These are phyloP conservation scores for Leccinum huronense DNA, from an alignment of 1,284 basidiomycete genomes.

Conservation along the genomic window DNA sequence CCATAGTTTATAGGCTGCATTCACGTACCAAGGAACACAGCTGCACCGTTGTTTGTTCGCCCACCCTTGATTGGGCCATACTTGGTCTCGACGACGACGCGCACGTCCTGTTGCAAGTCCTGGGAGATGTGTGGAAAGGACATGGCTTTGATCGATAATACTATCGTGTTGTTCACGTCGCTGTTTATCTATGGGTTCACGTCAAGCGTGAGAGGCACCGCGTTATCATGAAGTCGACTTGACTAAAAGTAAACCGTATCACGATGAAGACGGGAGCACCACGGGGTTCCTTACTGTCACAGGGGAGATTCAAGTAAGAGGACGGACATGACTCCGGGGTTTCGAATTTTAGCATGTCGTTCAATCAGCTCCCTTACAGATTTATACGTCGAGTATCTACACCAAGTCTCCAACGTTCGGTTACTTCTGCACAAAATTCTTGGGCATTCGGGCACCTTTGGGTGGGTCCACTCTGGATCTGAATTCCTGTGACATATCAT, in stretches of 20 bases:
- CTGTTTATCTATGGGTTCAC: constrained; percentile 16
- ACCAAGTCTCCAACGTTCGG: constrained; percentile 5
- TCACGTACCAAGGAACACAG: constrained; percentile 58
- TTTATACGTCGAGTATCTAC: constrained; percentile 14
- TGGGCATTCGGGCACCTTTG: constrained; percentile 46
- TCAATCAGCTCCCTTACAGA: neutral
- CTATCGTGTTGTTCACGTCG: neutral
- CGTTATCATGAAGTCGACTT: constrained; percentile 6
- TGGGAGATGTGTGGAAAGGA: constrained; percentile 44
- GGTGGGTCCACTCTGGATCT: constrained; percentile 40
- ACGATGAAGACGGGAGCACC: neutral
- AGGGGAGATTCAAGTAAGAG: neutral
- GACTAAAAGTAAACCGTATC: constrained; percentile 3
- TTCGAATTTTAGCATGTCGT: constrained; percentile 4
- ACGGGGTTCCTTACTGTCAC: constrained; percentile 8
- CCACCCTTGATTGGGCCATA: constrained; percentile 58
- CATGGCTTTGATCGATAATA: constrained; percentile 4
- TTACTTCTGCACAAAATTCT: constrained; percentile 29
- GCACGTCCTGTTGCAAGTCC: constrained; percentile 44
- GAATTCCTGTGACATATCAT: constrained; percentile 61
- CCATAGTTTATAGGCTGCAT: neutral
- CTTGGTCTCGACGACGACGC: constrained; percentile 51
- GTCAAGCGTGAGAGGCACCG: constrained; percentile 10
- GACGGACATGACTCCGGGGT: neutral
- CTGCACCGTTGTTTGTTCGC: constrained; percentile 56